phyloP scores from a whole-genome alignment of 306 rosid genomes.

The Glycyrrhiza uralensis region DNA sequence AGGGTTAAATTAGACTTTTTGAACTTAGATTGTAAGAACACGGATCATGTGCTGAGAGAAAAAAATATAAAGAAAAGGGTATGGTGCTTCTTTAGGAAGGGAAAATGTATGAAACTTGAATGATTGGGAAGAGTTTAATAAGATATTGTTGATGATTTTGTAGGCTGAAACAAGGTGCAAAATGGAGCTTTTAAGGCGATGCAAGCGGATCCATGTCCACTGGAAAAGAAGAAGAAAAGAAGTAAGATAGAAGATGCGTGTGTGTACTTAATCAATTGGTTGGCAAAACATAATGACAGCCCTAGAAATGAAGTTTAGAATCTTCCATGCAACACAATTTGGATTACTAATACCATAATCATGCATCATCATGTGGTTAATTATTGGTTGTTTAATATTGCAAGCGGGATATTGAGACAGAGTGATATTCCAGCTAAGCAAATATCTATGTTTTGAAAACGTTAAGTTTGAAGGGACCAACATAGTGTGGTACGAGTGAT shows the following conservation, averaged over 20 bases:
- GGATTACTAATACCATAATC: not conserved
- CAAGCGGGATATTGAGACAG: conserved; percentile 3
- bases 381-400: not conserved
- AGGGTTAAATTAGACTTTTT: not conserved
- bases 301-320: not conserved
- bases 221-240: not conserved
- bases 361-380: not conserved
- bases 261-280: not conserved
- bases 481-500: too few relatives aligned
- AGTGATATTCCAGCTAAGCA: conserved; percentile 11
- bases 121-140: not conserved
- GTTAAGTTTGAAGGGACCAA: too few relatives aligned
- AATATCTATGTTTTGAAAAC: too few relatives aligned
- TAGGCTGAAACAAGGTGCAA: conserved; percentile 1
- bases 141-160: not conserved
- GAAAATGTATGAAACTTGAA: conserved; percentile 5
- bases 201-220: not conserved
- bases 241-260: not conserved
- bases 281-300: not conserved
- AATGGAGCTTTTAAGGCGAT: not conserved
- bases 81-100: conserved; percentile 17
- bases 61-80: too few relatives aligned
- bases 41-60: not conserved
- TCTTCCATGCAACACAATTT: not conserved
- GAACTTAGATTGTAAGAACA: not conserved